Conservation (phyloP, 1,284 basidiomycete species). For the Schizophyllum amplum region DNA sequence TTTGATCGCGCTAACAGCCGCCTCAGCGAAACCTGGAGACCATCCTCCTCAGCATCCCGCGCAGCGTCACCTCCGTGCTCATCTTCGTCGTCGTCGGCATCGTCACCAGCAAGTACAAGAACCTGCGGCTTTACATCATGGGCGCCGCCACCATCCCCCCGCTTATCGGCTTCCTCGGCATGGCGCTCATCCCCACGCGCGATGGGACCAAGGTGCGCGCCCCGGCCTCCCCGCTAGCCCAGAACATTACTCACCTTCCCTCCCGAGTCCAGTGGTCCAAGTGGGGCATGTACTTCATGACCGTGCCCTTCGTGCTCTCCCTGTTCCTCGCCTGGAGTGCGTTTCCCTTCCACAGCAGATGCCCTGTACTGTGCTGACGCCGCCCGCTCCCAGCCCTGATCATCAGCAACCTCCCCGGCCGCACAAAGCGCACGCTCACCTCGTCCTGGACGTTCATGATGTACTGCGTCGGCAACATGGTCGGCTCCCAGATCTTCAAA, state of each 20-base stretch:
- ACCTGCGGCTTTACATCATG: constrained; percentile 12
- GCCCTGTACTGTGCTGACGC: background rate
- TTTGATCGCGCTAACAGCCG: background rate
- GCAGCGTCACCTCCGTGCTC: constrained; percentile 8
- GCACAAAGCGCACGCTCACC: constrained; percentile 14
- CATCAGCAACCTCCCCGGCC: constrained; percentile 12
- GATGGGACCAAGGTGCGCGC: constrained; percentile 9
- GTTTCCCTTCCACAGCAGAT: background rate
- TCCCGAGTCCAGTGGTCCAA: background rate
- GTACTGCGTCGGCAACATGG: constrained; percentile 14
- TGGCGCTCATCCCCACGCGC: constrained; percentile 4
- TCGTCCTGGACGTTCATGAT: constrained; percentile 14
- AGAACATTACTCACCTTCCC: background rate
- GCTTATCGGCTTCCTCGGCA: constrained; percentile 11
- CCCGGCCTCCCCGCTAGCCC: background rate
- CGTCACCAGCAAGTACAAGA: constrained; percentile 8
- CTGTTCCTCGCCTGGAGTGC: constrained; percentile 11
- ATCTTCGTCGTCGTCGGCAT: constrained; percentile 12
- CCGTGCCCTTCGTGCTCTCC: constrained; percentile 11
- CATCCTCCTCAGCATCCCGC: constrained; percentile 11
- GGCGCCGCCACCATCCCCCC: constrained; percentile 10
- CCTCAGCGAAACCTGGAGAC: constrained; percentile 12
- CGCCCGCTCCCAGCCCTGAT: background rate
- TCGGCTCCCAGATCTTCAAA: constrained; percentile 13
- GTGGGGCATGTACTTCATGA: constrained; percentile 4